These are phyloP conservation scores for Piloderma croceum DNA, from an alignment of 768 basidiomycete species.

Conservation along the genomic window DNA sequence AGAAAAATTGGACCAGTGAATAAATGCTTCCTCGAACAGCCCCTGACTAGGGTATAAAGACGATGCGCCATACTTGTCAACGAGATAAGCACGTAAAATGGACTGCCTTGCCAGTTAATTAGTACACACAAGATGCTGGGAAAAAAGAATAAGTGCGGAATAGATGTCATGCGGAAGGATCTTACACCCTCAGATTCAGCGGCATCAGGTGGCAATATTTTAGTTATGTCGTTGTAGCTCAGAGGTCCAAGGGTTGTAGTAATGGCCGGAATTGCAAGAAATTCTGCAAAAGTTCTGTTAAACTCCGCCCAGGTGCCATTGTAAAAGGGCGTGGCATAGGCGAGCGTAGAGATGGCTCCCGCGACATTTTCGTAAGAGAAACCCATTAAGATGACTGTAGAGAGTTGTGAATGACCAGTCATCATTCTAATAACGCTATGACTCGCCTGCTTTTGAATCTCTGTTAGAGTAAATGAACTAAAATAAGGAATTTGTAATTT, in stretches of 20 bases:
- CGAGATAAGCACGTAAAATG: no score
- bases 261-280: constrained; percentile 32
- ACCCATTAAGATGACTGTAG: constrained; percentile 23
- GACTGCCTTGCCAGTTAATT: no score
- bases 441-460: constrained; percentile 35
- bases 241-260: constrained; percentile 22
- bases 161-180: no score
- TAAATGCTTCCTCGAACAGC: constrained; percentile 28
- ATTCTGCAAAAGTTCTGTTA: constrained; percentile 33
- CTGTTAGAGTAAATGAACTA: no score
- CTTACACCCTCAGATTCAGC: no score
- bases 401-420: not conserved
- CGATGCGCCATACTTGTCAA: constrained; percentile 33
- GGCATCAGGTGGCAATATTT: constrained; percentile 25
- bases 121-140: no score
- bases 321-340: constrained; percentile 31
- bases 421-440: not conserved
- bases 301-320: constrained; percentile 29
- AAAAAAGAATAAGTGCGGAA: no score
- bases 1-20: constrained; percentile 27
- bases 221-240: constrained; percentile 33
- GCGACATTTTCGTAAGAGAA: constrained; percentile 19
- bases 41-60: constrained; percentile 27
- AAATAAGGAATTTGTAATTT: no score
- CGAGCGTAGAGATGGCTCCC: constrained; percentile 18